A percentile compares a stretch with the other conserved stretches of the same genome.
Conservation (phyloP, 352 stramenopile genomes). For the Thalassiosira allenii region DNA sequence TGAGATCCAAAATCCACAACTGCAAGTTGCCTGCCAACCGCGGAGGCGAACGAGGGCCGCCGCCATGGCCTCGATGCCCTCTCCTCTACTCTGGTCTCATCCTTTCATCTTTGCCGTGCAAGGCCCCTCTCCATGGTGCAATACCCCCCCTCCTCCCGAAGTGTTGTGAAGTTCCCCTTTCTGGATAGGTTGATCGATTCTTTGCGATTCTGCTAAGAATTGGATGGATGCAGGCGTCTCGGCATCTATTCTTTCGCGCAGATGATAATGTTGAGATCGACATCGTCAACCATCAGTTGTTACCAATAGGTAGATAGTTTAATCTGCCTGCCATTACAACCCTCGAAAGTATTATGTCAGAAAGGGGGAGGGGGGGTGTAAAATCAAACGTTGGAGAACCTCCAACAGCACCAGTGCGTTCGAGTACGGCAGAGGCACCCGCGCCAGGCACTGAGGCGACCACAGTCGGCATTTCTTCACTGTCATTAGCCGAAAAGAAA, state of each 20-base stretch:
- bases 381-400: slow-evolving; percentile 22
- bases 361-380: slow-evolving; percentile 35
- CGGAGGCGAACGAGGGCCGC: no score
- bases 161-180: slow-evolving; percentile 17
- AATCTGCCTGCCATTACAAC: slow-evolving; percentile 5
- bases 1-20: no score
- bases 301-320: slow-evolving; percentile 28
- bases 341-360: slow-evolving; percentile 41
- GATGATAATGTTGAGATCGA: slow-evolving; percentile 29
- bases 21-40: no score
- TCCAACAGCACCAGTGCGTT: slow-evolving; percentile 37
- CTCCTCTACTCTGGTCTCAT: no score
- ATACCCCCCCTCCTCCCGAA: slow-evolving; percentile 22
- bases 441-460: neutral
- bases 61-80: no score
- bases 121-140: slow-evolving; percentile 11
- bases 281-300: slow-evolving; percentile 26
- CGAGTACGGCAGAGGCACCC: slow-evolving; percentile 24
- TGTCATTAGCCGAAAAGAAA: slow-evolving; percentile 37
- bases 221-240: neutral
- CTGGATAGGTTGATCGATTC: slow-evolving; percentile 16
- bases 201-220: slow-evolving; percentile 10
- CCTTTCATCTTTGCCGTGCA: neutral
- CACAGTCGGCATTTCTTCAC: slow-evolving; percentile 16
- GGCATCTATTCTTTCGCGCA: neutral